phyloP scores from a whole-genome alignment of 805 yeast species.

The Candida berthetii region DNA sequence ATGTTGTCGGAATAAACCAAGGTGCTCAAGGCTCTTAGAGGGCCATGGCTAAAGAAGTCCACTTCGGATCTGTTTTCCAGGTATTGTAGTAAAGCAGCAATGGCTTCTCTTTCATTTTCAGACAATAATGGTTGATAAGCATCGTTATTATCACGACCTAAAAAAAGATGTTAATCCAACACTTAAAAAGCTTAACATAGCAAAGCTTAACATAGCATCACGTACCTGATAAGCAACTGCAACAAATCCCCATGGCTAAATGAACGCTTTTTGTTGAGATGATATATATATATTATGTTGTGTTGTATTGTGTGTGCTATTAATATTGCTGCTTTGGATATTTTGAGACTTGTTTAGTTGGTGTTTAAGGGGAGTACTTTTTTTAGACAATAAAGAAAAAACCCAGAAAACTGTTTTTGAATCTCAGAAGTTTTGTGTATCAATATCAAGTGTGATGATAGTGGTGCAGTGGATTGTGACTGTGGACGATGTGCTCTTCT shows the following conservation, averaged over 20 bases:
- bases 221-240: conserved; percentile 34
- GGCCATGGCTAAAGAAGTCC: conserved; percentile 84
- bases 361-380: no score
- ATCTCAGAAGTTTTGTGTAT: no score
- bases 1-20: conserved; percentile 92
- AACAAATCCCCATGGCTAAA: conserved; percentile 42
- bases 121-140: conserved; percentile 79
- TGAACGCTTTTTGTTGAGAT: not conserved
- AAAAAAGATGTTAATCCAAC: no score
- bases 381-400: no score
- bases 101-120: conserved; percentile 96
- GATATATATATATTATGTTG: not conserved
- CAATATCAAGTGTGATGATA: no score
- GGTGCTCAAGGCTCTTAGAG: conserved; percentile 83
- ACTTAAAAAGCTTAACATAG: no score
- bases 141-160: conserved; percentile 41
- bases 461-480: no score
- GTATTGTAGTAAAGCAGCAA: conserved; percentile 80
- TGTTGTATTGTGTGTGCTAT: not conserved
- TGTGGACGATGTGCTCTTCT: no score
- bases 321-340: no score
- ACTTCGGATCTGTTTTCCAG: conserved; percentile 83
- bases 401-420: no score
- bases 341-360: no score
- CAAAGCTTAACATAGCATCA: no score